phyloP scores from a whole-genome alignment of 73 alveolate species.

The Durusdinium trenchii region DNA sequence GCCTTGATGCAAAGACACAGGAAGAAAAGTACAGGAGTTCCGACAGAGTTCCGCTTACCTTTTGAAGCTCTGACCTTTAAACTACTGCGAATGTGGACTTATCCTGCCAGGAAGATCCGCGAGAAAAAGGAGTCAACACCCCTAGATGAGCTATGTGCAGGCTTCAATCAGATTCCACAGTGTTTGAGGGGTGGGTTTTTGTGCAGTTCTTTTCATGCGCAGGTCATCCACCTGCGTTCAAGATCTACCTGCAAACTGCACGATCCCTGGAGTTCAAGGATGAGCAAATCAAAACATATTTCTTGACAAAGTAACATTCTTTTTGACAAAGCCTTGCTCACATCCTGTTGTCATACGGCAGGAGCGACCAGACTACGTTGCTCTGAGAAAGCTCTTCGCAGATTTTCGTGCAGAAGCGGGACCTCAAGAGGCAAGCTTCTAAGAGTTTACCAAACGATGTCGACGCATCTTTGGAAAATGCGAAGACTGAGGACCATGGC shows the following conservation, averaged over 20 bases:
- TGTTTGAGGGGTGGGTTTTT: neutral
- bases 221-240: slow-evolving; percentile 82
- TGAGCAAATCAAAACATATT: too few relatives aligned
- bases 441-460: neutral
- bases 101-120: slow-evolving; percentile 95
- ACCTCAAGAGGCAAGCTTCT: slow-evolving; percentile 28
- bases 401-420: slow-evolving; percentile 84
- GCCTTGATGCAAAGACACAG: slow-evolving; percentile 97
- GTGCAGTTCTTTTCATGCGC: neutral
- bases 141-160: slow-evolving; percentile 96
- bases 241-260: slow-evolving; percentile 68
- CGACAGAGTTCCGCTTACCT: neutral
- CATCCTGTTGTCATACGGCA: neutral
- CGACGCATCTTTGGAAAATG: neutral
- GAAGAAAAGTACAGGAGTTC: slow-evolving; percentile 97
- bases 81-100: neutral
- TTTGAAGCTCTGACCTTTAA: neutral
- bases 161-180: neutral
- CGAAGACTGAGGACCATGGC: slow-evolving; percentile 65
- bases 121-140: slow-evolving; percentile 97
- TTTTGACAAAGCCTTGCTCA: too few relatives aligned
- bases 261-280: slow-evolving; percentile 82
- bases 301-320: neutral
- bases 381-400: slow-evolving; percentile 73
- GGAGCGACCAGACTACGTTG: slow-evolving; percentile 93